Evolutionary conservation across 2,329 filamentous ascomycete genomes (phyloP), one percentile per base, ranked within the genome.

Genomic region (Coniochaeta pulveracea): DNA sequence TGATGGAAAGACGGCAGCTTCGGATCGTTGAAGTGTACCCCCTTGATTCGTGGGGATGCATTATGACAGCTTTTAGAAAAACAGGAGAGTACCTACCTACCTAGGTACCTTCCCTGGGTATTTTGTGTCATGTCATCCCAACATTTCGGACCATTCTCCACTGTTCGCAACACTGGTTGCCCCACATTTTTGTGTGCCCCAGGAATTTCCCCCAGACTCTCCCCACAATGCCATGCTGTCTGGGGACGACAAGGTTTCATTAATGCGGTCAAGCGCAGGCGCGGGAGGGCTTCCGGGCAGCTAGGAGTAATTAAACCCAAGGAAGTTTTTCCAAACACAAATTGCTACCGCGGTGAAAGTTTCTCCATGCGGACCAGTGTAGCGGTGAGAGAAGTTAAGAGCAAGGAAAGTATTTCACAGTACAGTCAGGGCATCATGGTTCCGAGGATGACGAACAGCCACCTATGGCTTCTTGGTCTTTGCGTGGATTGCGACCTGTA

Each of bases 81-180:
- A 15, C 5, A 5, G n/a, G 5, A 12, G 18, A 29, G 19, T n/a
- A n/a, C n/a, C n/a, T n/a, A n/a, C n/a, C n/a, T n/a, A n/a, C n/a
- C n/a, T n/a, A n/a, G n/a, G n/a, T n/a, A n/a, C n/a, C n/a, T n/a
- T n/a, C n/a, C n/a, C n/a, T n/a, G n/a, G 15, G 3, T 29, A 19
- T 31, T 31, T 26, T 26, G 6, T 26, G 6, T 26, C n/a, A 16
- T 19, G 19, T 22, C 30, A 33, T 23, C 30, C 30, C 30, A 33
- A 22, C 19, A 33, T 24, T 24, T 19, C 30, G 30, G 30, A n/a
- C 30, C 30, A 3, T 25, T 33, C 30, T 33, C 30, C 30, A 33
- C 30, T n/a, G n/a, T n/a, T n/a, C n/a, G n/a, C n/a, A n/a, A 33
- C 21, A 12, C 12, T 33, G 30, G n/a, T n/a, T n/a, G n/a, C 30